A percentile compares a stretch with the other conserved stretches of the same genome.
Conservation (phyloP, 257 asterid species). For the Cinchona pubescens region DNA sequence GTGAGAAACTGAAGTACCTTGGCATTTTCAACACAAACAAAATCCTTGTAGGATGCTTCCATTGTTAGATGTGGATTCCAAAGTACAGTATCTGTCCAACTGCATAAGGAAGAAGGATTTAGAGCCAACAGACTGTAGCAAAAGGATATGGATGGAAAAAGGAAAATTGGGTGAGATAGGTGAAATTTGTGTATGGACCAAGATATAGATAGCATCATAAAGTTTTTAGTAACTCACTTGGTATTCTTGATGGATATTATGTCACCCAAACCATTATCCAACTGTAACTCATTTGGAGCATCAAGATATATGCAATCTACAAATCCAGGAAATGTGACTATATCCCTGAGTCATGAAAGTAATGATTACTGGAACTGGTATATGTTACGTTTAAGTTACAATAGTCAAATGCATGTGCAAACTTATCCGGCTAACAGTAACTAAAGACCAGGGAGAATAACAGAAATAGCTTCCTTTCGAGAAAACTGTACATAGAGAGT, state of each 20-base stretch:
- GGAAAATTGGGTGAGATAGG: not conserved
- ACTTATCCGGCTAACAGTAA: not conserved
- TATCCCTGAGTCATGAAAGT: slow-evolving; percentile 52
- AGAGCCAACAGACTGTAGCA: slow-evolving; percentile 11
- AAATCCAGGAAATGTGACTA: slow-evolving; percentile 86
- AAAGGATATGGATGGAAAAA: slow-evolving; percentile 5
- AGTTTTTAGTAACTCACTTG: slow-evolving; percentile 45
- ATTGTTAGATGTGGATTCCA: slow-evolving; percentile 95
- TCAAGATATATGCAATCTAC: slow-evolving; percentile 93
- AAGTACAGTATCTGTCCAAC: slow-evolving; percentile 94
- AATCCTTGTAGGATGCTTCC: slow-evolving; percentile 85
- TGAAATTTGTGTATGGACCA: not conserved
- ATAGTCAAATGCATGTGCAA: not conserved
- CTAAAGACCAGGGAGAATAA: not conserved
- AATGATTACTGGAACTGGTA: slow-evolving; percentile 5
- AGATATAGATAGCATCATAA: not conserved
- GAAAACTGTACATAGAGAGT: too few relatives aligned
- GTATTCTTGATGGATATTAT: slow-evolving; percentile 68
- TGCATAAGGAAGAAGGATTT: slow-evolving; percentile 23
- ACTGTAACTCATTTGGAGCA: slow-evolving; percentile 68
- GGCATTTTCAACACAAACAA: slow-evolving; percentile 96
- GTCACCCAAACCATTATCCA: slow-evolving; percentile 84
- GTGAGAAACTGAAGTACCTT: slow-evolving; percentile 45
- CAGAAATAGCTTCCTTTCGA: not conserved
- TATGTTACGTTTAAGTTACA: too few relatives aligned